phyloP scores from a whole-genome alignment of 2,329 filamentous ascomycete genomes.

The Fusarium citri region DNA sequence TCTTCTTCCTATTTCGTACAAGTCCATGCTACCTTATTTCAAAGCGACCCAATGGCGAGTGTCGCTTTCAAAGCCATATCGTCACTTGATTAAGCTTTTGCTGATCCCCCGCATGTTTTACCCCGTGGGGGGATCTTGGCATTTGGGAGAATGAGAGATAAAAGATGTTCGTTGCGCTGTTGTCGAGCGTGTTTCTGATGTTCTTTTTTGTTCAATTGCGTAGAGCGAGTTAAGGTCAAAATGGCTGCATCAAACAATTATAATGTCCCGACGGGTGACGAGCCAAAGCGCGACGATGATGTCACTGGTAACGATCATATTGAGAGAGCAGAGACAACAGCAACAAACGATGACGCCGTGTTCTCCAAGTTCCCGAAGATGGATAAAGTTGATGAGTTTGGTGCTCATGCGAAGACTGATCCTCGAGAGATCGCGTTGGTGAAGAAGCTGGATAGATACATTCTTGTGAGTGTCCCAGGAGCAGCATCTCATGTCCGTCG shows the following conservation, averaged over 20 bases:
- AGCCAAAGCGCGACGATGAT: not conserved
- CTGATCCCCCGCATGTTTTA: slow-evolving; percentile 25
- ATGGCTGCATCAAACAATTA: not conserved
- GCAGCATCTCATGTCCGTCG: too few relatives aligned
- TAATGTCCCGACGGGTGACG: not conserved
- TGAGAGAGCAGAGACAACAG: slow-evolving; percentile 23
- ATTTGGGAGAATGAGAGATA: not conserved
- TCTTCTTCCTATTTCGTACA: slow-evolving; percentile 5
- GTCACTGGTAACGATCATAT: slow-evolving; percentile 19
- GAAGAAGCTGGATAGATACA: slow-evolving; percentile 36
- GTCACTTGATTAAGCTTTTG: slow-evolving; percentile 11
- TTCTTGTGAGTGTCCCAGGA: slow-evolving; percentile 17
- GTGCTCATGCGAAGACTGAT: slow-evolving; percentile 38
- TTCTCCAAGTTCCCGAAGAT: slow-evolving; percentile 36
- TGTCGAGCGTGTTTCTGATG: not conserved
- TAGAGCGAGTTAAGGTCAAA: not conserved
- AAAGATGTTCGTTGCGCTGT: not conserved
- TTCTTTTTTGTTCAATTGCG: rapidly evolving
- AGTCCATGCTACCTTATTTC: not conserved
- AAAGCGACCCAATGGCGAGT: not conserved
- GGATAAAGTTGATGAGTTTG: slow-evolving; percentile 40
- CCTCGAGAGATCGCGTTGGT: slow-evolving; percentile 36
- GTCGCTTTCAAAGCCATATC: not conserved
- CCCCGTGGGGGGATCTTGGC: slow-evolving; percentile 25
- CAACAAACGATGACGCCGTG: slow-evolving; percentile 11